These are phyloP conservation scores for Aspergillus biplanus DNA, from an alignment of 495 filamentous ascomycete genomes.

Conservation along the genomic window DNA sequence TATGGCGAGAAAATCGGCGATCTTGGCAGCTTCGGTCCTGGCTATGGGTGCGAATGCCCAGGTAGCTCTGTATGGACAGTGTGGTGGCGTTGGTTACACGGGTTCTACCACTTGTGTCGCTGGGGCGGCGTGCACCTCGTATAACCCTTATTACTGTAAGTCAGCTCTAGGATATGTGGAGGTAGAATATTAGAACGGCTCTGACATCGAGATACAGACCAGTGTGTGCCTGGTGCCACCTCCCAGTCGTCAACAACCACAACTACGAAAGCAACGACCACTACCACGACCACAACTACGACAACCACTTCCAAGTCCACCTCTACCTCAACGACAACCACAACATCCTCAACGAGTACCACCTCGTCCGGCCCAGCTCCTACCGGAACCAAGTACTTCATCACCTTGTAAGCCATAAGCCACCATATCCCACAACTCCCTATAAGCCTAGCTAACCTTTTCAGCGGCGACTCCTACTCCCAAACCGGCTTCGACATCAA, in stretches of 20 bases:
- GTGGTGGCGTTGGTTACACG: not conserved
- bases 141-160: slow-evolving; percentile 5
- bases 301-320: not conserved
- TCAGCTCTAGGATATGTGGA: no score
- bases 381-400: not conserved
- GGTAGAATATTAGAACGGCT: no score
- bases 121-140: not conserved
- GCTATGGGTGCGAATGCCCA: not conserved
- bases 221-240: slow-evolving; percentile 1
- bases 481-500: slow-evolving; percentile 7
- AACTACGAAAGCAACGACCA: not conserved
- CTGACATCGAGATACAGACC: not conserved
- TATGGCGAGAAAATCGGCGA: not conserved
- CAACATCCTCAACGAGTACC: not conserved
- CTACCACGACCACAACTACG: not conserved
- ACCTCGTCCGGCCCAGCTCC: not conserved
- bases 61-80: not conserved
- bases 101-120: not conserved
- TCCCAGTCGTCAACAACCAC: not conserved
- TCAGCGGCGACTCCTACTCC: slow-evolving; percentile 1
- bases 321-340: not conserved
- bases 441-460: not conserved
- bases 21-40: not conserved
- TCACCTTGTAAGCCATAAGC: not conserved
- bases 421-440: not conserved